Conservation (phyloP, 2,329 filamentous ascomycete genomes). For the Scedosporium apiospermum region DNA sequence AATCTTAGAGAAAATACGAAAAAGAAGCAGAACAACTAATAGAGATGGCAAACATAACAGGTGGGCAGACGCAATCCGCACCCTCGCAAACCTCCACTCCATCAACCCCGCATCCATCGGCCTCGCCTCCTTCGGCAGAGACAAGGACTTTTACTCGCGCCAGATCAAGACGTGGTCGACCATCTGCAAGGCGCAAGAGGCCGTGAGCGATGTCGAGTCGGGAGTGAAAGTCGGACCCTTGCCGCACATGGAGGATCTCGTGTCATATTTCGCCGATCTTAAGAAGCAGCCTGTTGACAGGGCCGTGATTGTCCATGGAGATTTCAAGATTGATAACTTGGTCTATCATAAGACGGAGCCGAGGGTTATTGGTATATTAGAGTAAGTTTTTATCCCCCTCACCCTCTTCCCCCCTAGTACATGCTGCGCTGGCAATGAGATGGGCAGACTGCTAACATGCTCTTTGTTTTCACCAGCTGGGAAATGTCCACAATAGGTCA, state of each 20-base stretch:
- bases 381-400: constrained; percentile 41
- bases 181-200: constrained; percentile 70
- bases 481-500: constrained; percentile 99
- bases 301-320: constrained; percentile 77
- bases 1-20: background rate
- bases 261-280: constrained; percentile 65
- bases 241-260: constrained; percentile 72
- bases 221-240: constrained; percentile 68
- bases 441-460: background rate
- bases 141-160: constrained; percentile 69
- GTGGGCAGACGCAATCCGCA: constrained; percentile 76
- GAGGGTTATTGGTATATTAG: constrained; percentile 82
- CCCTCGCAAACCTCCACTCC: constrained; percentile 76
- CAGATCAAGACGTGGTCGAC: constrained; percentile 76
- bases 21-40: background rate
- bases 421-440: background rate
- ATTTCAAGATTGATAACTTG: constrained; percentile 92
- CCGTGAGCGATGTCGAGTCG: constrained; percentile 67
- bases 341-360: constrained; percentile 86
- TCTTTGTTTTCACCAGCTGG: constrained; percentile 48
- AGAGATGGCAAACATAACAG: background rate
- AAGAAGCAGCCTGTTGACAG: constrained; percentile 65
- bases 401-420: background rate
- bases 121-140: constrained; percentile 64
- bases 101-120: constrained; percentile 59